Percentiles rank a stretch among this genome's conserved stretches.
Conservation (phyloP, 805 yeast genomes). For the Candida xyloterini region DNA sequence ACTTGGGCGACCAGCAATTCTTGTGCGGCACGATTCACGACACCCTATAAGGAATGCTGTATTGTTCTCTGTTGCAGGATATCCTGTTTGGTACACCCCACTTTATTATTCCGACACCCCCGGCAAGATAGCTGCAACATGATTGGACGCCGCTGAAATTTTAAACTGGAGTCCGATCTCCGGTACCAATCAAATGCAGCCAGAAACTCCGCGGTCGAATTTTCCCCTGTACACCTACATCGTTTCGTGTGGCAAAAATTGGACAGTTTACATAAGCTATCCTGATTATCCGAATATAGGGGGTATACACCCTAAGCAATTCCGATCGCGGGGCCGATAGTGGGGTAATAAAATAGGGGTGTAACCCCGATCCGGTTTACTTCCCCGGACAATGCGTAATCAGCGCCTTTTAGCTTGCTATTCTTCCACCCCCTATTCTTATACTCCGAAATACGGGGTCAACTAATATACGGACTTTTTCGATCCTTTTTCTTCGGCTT, state of each 20-base stretch:
- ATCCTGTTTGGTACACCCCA: constrained; percentile 10
- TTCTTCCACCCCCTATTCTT: neutral
- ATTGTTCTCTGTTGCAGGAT: constrained; percentile 2
- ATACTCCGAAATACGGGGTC: neutral
- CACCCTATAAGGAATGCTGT: constrained; percentile 5
- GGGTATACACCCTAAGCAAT: neutral
- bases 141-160: constrained; percentile 4
- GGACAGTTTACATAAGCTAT: neutral
- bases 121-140: neutral
- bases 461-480: neutral
- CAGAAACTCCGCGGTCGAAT: constrained; percentile 3
- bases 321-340: constrained; percentile 4
- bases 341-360: constrained; percentile 1
- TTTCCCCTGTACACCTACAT: neutral
- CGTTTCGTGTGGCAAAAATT: neutral
- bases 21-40: constrained; percentile 2
- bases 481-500: too few relatives aligned
- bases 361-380: neutral
- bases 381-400: neutral
- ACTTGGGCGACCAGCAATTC: neutral
- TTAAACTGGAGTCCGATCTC: constrained; percentile 6
- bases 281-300: neutral
- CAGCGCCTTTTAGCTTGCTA: neutral
- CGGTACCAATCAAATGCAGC: constrained; percentile 4
- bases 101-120: constrained; percentile 9